Evolutionary conservation across 129 eudicot species (phyloP).

Genomic region (Saposhnikovia divaricata): DNA sequence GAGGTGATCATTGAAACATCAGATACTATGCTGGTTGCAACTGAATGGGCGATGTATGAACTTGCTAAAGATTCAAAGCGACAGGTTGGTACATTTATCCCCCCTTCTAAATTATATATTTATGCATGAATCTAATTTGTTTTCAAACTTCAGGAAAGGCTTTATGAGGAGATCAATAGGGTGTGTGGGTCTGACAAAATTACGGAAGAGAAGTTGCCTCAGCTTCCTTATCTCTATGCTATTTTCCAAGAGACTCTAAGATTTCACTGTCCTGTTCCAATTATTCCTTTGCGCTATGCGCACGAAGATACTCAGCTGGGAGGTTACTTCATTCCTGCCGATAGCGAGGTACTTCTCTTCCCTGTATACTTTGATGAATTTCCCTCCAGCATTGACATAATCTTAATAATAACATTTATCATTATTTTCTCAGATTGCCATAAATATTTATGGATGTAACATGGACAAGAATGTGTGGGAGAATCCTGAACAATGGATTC

Average conservation of each 20-base stretch:
- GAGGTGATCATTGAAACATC: slow-evolving; percentile 63
- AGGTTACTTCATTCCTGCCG: slow-evolving; percentile 56
- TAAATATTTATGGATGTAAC: slow-evolving; percentile 76
- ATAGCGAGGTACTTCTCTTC: slow-evolving; percentile 41
- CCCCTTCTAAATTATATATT: not conserved
- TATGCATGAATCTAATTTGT: not conserved
- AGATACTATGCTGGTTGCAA: slow-evolving; percentile 58
- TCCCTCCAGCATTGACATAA: not conserved
- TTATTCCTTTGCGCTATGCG: slow-evolving; percentile 43
- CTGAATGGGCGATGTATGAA: slow-evolving; percentile 71
- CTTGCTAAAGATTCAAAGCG: slow-evolving; percentile 42
- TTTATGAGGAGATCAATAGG: slow-evolving; percentile 37
- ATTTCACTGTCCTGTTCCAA: slow-evolving; percentile 46
- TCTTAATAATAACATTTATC: not conserved
- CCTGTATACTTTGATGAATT: not conserved
- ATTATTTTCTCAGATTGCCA: slow-evolving; percentile 42
- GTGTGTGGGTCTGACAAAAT: slow-evolving; percentile 46
- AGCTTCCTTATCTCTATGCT: slow-evolving; percentile 44
- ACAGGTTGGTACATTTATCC: slow-evolving; percentile 32
- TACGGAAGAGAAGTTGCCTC: slow-evolving; percentile 41
- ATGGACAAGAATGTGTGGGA: slow-evolving; percentile 76
- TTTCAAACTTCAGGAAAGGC: slow-evolving; percentile 35
- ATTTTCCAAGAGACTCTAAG: slow-evolving; percentile 56
- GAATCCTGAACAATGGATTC: slow-evolving; percentile 64
- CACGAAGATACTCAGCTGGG: slow-evolving; percentile 53